Base-by-base conservation (phyloP, 176 grass and related monocot genomes). In the Carex parvula region DNA sequence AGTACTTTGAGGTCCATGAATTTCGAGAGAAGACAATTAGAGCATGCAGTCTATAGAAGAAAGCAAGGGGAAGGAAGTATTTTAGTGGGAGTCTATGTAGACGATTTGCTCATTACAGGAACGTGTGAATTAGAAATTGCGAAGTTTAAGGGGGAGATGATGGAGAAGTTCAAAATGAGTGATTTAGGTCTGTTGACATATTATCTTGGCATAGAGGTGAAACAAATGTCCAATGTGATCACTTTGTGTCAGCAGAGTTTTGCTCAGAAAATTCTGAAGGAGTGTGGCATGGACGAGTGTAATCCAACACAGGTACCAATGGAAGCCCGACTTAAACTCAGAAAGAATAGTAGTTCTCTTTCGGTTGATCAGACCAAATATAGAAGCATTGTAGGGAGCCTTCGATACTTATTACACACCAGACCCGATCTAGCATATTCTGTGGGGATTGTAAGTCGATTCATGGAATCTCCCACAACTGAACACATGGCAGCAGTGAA, bases 1-100 rank as follows among this genome's bases (percentile, higher is more conserved):
- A 65, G 30, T 1, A 33, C 58, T 0, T 16, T 83, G 3, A 46
- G 1, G 0, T n/a, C 33, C 0, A n/a, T 83, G 18, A 26, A 16
- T 2, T 83, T 83, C 2, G 32, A 83, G 3, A 13, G 61, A 0
- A 83, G 80, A 4, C 5, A 60, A 1, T 4, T 83, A 8, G 80
- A 83, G 29, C 80, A 83, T 29, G 80, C 61, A 6, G 80, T 83
- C 0, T 83, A 83, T 2, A 68, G 18, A 8, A 83, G 9, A 3
- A 44, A 9, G 1, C 22, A 68, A 17, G 80, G 10, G 0, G 8
- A 16, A 17, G 1, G 8, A 32, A 5, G 30, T 3, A 35, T 69
- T 3, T 22, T 83, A 4, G 39, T 83, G 0, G 80, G 80, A 11
- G 80, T 83, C 10, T 83, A 83, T 14, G 80, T 69, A 0, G 39